Evolutionary conservation across 768 basidiomycete species (phyloP), one percentile per base, ranked within the genome.

Genomic region (Paxillus ammoniavirescens): DNA sequence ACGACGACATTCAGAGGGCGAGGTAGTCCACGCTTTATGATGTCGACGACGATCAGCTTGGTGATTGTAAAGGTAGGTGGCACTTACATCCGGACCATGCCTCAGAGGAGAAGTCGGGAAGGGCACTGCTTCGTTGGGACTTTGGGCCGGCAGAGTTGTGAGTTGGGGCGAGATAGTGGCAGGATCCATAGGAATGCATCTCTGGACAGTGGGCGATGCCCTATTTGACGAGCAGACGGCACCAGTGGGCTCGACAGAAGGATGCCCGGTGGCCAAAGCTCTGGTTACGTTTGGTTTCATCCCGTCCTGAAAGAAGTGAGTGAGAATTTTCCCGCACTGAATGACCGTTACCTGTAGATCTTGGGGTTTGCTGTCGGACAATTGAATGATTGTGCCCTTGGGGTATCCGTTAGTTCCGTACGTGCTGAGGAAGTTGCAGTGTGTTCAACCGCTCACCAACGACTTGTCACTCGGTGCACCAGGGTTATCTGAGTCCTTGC

Each of bases 1-100:
- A 77, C 46, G 28, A 77, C 63, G 37, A 76, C 47, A 52, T 77
- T 77, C 33, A 60, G 64, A 47, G 47, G 15, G 37, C 37, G 61
- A 42, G 9, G 47, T 14, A 9, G 37, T 13, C 33, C 26, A 21
- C 17, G 26, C 63, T 65, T 55, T 21, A 15, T 40, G 36, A 49
- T 45, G 38, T 55, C 42, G 46, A 9, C 13, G 42, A 36, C 26
- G 44, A 26, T 55, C 35, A 45, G 45, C 21, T 17, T 12, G 12
- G 5, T 8, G n/a, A 44, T 28, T 5, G 13, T 36, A 10, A 23
- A 33, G 13, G 17, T 10, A 31, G 15, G 21, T 21, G 44, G 23
- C 15, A 49, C 63, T 54, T 42, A 60, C 63, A 9, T 48, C 47
- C 15, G 31, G 7, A 18, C 33, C 30, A 12, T 15, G 54, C 15